Base-by-base conservation (phyloP, 257 asterid genomes). In the Prunella vulgaris region DNA sequence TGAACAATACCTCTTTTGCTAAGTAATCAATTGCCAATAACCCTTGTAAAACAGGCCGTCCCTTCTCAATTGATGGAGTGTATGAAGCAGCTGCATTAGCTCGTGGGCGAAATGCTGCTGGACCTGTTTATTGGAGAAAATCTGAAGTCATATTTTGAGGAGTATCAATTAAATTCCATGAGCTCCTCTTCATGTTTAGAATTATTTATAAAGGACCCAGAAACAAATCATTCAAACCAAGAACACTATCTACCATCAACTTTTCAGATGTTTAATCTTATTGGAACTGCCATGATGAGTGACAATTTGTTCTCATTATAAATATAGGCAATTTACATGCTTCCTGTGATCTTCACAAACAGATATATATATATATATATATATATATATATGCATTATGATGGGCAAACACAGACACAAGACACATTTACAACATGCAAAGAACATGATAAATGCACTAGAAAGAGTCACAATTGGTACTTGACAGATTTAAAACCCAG, bases 71-170 rank as follows among this genome's bases (percentile, higher is more conserved):
- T 37, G 90, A 85, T 69, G 89, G 78, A 60, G 90, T 85, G 77
- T 94, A 94, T 71, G 84, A 81, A 66, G 88, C 80, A 65, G 90
- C 76, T 21, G 89, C 85, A 68, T 87, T 87, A 69, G 97, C 92
- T 74, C 99, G 90, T 30, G 99, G 99, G 68, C 99, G 93, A 80
- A 94, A 94, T 74, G 99, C 97, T 74, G 99, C 97, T 61, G 99
- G 95, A 76, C 99, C 99, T 94, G 77, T 69, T 75, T 44, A 60
- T 57, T 74, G 59, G 21, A 64, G 70, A 42, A 58, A 68, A 49
- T 7, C 17, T 12, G 63, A 68, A 63, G 35, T 73, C 72, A 83
- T 62, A 65, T 35, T 17, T 37, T 40, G 37, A 18, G 61, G 62
- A 20, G 35, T 4, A 48, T 24, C 10, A 28, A 75, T 62, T 46